Conservation (phyloP, 306 rosid species). For the Malus sieversii region DNA sequence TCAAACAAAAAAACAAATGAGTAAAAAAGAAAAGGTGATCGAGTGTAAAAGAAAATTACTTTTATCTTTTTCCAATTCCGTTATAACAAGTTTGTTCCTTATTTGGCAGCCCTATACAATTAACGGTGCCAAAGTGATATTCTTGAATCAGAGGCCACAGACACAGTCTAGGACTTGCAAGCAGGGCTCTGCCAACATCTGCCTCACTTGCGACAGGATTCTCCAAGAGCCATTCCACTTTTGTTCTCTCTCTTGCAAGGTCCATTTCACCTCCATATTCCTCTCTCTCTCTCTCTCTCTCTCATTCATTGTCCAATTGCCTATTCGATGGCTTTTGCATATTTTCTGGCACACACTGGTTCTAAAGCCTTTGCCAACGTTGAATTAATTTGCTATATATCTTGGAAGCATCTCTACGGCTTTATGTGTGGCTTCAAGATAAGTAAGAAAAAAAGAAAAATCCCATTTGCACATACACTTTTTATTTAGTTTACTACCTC, state of each 20-base stretch:
- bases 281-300: slow-evolving; percentile 20
- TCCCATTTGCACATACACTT: neutral
- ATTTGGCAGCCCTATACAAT: slow-evolving; percentile 76
- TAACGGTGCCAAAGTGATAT: slow-evolving; percentile 90
- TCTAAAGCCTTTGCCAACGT: neutral
- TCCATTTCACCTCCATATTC: slow-evolving; percentile 11
- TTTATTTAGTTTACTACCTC: neutral
- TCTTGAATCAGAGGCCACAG: slow-evolving; percentile 90
- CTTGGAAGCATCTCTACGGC: neutral
- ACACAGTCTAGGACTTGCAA: slow-evolving; percentile 71
- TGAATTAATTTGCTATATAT: neutral
- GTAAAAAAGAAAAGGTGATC: neutral
- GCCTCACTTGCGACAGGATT: slow-evolving; percentile 85
- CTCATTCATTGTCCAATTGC: neutral
- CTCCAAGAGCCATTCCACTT: slow-evolving; percentile 89
- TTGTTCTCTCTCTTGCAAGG: slow-evolving; percentile 99
- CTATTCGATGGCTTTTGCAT: neutral
- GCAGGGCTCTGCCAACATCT: slow-evolving; percentile 56
- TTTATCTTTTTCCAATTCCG: neutral
- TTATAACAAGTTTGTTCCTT: slow-evolving; percentile 2
- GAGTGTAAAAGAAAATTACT: neutral
- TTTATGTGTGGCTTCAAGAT: neutral
- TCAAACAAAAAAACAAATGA: neutral
- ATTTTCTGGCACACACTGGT: slow-evolving; percentile 4
- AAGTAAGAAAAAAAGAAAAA: neutral